phyloP scores from a whole-genome alignment of 129 eudicot species.

The Lactuca saligna region DNA sequence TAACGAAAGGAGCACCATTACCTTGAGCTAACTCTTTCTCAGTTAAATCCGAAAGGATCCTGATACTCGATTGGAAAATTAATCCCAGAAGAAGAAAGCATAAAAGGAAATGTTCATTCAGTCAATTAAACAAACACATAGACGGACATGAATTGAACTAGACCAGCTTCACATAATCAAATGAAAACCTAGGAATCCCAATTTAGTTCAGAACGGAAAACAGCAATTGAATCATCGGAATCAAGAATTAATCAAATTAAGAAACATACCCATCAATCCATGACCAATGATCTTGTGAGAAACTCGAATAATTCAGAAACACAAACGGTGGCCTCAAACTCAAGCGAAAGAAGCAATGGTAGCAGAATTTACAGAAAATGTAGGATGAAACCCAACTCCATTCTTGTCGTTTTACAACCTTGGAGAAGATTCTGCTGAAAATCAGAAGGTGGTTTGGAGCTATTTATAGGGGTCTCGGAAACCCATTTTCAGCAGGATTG shows the following conservation, averaged over 20 bases:
- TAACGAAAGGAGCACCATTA: background rate
- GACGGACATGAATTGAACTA: constrained; percentile 10
- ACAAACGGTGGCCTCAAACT: background rate
- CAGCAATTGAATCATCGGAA: background rate
- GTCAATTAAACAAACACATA: constrained; percentile 14
- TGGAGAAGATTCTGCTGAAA: constrained; percentile 11
- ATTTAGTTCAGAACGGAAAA: background rate
- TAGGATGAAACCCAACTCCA: constrained; percentile 1
- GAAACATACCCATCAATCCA: constrained; percentile 18
- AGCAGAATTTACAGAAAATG: background rate
- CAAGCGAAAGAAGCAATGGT: background rate
- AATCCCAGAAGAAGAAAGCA: background rate
- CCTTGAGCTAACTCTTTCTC: background rate
- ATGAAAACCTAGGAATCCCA: background rate
- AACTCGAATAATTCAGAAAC: background rate
- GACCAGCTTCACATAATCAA: background rate
- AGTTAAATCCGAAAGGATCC: background rate
- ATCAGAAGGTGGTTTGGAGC: constrained; percentile 16
- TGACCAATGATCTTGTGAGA: constrained; percentile 1
- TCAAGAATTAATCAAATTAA: background rate
- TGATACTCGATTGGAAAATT: constrained; percentile 15
- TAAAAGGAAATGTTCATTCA: constrained; percentile 14
- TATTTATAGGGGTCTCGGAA: constrained; percentile 22
- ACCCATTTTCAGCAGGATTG: constrained; percentile 16
- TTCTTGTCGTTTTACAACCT: background rate